Conservation (phyloP, 148 eudicot species). For the Talinum fruticosum region DNA sequence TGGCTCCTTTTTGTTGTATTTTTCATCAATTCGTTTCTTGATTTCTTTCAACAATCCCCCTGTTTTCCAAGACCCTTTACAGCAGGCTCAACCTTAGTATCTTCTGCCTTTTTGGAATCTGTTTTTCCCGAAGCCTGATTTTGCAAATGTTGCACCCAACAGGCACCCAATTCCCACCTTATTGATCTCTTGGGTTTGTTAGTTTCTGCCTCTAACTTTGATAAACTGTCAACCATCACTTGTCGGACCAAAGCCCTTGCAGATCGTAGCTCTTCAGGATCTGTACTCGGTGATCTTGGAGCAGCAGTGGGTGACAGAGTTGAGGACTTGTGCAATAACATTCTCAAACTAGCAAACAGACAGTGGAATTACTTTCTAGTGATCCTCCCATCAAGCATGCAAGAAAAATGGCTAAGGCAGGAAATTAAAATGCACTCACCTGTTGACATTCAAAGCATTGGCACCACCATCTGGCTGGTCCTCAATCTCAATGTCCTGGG, state of each 20-base stretch:
- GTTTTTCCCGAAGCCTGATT: constrained; percentile 69
- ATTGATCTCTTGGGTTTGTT: constrained; percentile 44
- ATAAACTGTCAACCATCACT: constrained; percentile 58
- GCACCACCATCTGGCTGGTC: constrained; percentile 97
- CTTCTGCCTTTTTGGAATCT: constrained; percentile 64
- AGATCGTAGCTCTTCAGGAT: constrained; percentile 46
- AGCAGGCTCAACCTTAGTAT: constrained; percentile 70
- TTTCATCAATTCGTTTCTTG: constrained; percentile 73
- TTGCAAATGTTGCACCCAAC: constrained; percentile 98
- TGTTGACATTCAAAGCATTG: constrained; percentile 84
- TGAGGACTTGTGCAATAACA: constrained; percentile 72
- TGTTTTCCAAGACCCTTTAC: constrained; percentile 96
- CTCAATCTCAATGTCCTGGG: constrained; percentile 76
- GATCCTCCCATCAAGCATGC: neutral
- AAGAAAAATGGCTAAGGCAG: no score
- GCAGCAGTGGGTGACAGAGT: constrained; percentile 45
- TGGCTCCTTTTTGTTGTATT: constrained; percentile 43
- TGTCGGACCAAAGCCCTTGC: constrained; percentile 52
- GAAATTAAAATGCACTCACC: constrained; percentile 39
- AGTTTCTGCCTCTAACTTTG: constrained; percentile 52
- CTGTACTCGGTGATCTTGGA: constrained; percentile 48
- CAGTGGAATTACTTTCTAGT: neutral
- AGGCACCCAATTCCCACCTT: constrained; percentile 97
- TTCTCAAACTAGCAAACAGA: constrained; percentile 57
- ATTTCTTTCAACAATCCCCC: constrained; percentile 87